These are phyloP conservation scores for Dictyostelium firmibasis DNA, from an alignment of 78 protist genomes.

Conservation along the genomic window DNA sequence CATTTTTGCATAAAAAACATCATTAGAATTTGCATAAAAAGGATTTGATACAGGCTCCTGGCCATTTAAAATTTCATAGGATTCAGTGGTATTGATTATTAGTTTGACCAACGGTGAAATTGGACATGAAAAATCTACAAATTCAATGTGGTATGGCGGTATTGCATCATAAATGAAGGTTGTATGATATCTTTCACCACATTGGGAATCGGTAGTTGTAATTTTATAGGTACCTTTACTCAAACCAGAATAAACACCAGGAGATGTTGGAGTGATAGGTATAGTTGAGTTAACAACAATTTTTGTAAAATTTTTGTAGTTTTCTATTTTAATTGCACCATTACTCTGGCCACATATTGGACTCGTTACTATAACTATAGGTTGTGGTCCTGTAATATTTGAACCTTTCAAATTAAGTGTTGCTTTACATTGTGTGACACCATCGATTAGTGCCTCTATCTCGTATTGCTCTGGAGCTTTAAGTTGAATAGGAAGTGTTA, in stretches of 20 bases:
- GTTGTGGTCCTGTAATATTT: not conserved
- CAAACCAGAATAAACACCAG: not conserved
- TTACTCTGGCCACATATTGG: not conserved
- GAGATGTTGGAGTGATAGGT: not conserved
- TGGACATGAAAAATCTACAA: not conserved
- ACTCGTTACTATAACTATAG: not conserved
- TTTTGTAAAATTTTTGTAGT: not conserved
- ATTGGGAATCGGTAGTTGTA: not conserved
- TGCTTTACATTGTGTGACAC: not conserved
- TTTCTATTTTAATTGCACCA: not conserved
- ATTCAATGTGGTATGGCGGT: not conserved
- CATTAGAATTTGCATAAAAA: not conserved
- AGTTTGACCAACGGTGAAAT: not conserved
- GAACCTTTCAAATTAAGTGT: not conserved
- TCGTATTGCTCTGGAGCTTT: not conserved
- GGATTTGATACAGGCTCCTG: not conserved
- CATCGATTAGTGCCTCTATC: not conserved
- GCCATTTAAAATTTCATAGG: not conserved
- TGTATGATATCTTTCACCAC: not conserved
- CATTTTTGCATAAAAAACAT: not conserved
- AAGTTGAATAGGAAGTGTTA: not conserved
- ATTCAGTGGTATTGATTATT: not conserved
- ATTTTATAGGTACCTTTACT: not conserved
- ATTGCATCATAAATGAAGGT: not conserved
- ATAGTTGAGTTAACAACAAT: not conserved